Percentiles rank a stretch among this genome's conserved stretches.
Conservation (phyloP, 192 early-diverging fungal genomes). For the Coemansia sp. region DNA sequence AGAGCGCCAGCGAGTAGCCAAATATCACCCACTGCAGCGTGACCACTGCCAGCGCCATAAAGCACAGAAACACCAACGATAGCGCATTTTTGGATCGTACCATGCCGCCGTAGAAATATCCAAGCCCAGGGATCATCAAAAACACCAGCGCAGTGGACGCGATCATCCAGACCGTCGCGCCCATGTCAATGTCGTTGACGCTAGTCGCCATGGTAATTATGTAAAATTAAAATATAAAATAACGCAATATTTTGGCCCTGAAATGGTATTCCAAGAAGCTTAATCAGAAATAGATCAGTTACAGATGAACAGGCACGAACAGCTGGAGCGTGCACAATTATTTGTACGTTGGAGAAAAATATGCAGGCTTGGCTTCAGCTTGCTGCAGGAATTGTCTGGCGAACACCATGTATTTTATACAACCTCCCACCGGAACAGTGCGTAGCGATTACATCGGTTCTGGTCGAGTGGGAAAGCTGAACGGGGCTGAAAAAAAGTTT, state of each 20-base stretch:
- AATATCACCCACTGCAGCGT: constrained; percentile 73
- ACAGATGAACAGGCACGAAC: neutral
- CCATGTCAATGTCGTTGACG: constrained; percentile 53
- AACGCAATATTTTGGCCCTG: no score
- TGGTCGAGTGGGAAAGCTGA: neutral
- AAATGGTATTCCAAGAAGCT: neutral
- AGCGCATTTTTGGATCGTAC: constrained; percentile 76
- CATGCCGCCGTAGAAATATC: constrained; percentile 78
- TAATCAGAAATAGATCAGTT: neutral
- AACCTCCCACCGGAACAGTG: neutral
- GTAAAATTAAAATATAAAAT: neutral
- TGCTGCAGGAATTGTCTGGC: neutral
- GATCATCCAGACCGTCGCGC: constrained; percentile 76
- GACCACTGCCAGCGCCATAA: constrained; percentile 71
- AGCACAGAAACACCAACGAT: constrained; percentile 72
- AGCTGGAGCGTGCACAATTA: neutral
- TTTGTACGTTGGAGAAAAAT: neutral
- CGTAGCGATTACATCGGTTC: neutral
- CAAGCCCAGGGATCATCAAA: constrained; percentile 73
- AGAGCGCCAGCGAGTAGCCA: constrained; percentile 72
- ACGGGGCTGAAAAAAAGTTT: neutral
- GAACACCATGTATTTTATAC: neutral
- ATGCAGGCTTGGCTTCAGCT: neutral
- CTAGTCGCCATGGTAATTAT: constrained; percentile 12
- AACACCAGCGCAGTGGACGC: constrained; percentile 69